A percentile compares a stretch with the other conserved stretches of the same genome.
Evolutionary conservation across 176 grass and related monocot genomes (phyloP).

Genomic region (Echinochloa phyllopogon): DNA sequence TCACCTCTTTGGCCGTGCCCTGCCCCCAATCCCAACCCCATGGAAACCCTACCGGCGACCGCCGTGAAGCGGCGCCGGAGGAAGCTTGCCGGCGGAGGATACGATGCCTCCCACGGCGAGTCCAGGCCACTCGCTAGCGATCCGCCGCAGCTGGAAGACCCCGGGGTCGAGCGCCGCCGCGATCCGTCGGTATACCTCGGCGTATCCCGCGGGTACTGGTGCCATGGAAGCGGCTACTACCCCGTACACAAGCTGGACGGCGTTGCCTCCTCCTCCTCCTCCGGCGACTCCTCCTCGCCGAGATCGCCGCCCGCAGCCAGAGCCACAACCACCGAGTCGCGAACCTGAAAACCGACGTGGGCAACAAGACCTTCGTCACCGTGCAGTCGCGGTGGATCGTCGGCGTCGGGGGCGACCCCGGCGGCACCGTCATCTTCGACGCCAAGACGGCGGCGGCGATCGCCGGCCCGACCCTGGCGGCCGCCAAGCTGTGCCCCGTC

Average conservation of each 20-base stretch:
- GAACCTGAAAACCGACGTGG: not conserved
- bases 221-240: not conserved
- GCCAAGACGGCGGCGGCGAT: not conserved
- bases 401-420: not conserved
- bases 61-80: not conserved
- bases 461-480: not conserved
- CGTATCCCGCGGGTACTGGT: not conserved
- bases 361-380: not conserved
- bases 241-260: not conserved
- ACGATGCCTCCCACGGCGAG: not conserved
- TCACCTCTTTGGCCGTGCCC: too few relatives aligned
- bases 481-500: not conserved
- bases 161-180: not conserved
- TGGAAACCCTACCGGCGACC: too few relatives aligned
- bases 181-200: not conserved
- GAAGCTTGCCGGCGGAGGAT: not conserved
- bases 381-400: constrained; percentile 15
- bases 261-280: not conserved
- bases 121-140: not conserved
- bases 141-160: not conserved
- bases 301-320: not conserved
- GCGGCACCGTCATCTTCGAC: not conserved
- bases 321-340: too few relatives aligned
- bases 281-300: not conserved
- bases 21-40: too few relatives aligned